Conservation (phyloP, 345 rosid genomes). For the Dimocarpus longan region DNA sequence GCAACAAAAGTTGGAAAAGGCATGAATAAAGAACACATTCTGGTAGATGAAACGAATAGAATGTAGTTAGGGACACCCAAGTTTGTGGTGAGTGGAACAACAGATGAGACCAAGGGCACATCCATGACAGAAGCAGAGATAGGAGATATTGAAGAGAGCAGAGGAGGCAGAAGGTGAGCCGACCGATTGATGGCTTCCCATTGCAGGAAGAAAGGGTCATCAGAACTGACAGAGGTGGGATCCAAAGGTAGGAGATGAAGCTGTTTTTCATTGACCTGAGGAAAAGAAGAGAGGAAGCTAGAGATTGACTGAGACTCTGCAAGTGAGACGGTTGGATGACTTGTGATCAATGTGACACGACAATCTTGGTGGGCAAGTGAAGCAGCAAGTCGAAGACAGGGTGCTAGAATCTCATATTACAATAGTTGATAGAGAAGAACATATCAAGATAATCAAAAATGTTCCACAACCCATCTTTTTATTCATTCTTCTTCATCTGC, state of each 20-base stretch:
- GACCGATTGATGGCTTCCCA: background rate
- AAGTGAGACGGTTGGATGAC: conserved; percentile 33
- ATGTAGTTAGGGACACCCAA: conserved; percentile 34
- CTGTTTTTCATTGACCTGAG: conserved; percentile 29
- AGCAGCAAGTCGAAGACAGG: conserved; percentile 47
- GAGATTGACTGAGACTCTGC: conserved; percentile 39
- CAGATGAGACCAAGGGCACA: conserved; percentile 21
- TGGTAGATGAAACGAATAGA: conserved; percentile 31
- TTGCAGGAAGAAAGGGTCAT: background rate
- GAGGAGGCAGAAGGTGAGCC: conserved; percentile 27
- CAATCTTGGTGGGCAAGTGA: conserved; percentile 30
- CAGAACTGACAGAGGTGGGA: background rate
- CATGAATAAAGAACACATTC: conserved; percentile 26
- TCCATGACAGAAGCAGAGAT: conserved; percentile 36
- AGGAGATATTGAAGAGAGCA: conserved; percentile 30
- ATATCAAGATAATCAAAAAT: background rate
- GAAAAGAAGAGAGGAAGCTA: conserved; percentile 29
- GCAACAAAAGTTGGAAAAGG: conserved; percentile 3
- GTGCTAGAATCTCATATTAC: conserved; percentile 28
- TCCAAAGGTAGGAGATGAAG: conserved; percentile 31
- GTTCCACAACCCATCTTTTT: conserved; percentile 16
- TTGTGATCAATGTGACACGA: conserved; percentile 44
- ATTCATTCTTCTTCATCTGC: conserved; percentile 15
- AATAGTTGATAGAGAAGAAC: conserved; percentile 8
- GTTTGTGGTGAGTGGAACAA: conserved; percentile 20